These are phyloP conservation scores for Aspergillus fructus DNA, from an alignment of 2,329 filamentous ascomycete species.

Conservation along the genomic window DNA sequence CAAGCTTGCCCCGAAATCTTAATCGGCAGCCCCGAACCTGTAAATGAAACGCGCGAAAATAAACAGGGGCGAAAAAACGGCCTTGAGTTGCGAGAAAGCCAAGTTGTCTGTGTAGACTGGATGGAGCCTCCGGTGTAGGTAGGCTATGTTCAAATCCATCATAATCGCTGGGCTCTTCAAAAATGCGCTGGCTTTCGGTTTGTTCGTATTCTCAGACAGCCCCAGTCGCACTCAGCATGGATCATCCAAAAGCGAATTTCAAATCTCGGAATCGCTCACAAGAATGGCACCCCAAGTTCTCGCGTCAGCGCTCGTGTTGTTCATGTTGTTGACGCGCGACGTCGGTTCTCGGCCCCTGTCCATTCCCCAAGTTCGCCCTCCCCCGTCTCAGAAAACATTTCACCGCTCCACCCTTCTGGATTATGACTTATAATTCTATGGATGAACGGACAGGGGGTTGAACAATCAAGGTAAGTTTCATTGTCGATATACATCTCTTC, in stretches of 20 bases:
- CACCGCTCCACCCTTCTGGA: background rate
- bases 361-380: background rate
- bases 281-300: background rate
- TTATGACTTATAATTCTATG: background rate
- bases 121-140: no score
- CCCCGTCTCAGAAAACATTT: background rate
- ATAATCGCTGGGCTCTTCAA: background rate
- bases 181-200: background rate
- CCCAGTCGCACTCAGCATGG: conserved; percentile 1
- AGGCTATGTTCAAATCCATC: background rate
- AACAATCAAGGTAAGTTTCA: background rate
- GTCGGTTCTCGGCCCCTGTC: background rate
- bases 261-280: background rate
- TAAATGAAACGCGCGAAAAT: background rate
- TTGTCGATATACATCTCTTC: background rate
- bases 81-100: background rate
- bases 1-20: background rate
- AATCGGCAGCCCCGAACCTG: no score
- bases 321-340: background rate
- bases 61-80: background rate
- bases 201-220: background rate
- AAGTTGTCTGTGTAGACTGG: background rate
- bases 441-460: background rate
- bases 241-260: conserved; percentile 3
- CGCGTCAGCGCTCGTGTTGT: background rate